These are phyloP conservation scores for Physcia stellaris DNA, from an alignment of 495 filamentous ascomycete genomes.

Conservation along the genomic window DNA sequence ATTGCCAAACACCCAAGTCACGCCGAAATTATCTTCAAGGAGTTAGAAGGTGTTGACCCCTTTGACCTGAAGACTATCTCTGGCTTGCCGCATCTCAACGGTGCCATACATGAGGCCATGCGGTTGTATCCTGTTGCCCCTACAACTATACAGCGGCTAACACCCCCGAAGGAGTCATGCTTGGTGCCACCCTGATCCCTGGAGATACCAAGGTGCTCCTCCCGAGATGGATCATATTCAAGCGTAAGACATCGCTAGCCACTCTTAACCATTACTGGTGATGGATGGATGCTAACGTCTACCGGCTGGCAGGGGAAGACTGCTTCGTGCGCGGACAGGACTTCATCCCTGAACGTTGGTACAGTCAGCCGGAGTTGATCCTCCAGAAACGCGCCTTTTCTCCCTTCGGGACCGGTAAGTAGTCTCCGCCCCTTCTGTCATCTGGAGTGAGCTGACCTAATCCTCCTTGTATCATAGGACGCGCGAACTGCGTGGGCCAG, in stretches of 20 bases:
- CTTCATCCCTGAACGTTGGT: constrained; percentile 41
- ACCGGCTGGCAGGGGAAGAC: too few relatives aligned
- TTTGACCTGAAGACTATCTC: neutral
- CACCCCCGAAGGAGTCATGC: constrained; percentile 14
- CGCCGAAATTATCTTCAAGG: constrained; percentile 10
- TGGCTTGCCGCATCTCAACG: constrained; percentile 23
- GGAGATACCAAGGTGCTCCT: constrained; percentile 20
- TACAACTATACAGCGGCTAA: constrained; percentile 13
- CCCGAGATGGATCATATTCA: constrained; percentile 24
- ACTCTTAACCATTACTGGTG: too few relatives aligned
- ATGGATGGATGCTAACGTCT: too few relatives aligned
- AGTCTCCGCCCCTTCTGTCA: too few relatives aligned
- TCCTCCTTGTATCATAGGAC: constrained; percentile 30
- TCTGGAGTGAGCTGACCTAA: too few relatives aligned
- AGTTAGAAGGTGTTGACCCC: constrained; percentile 4
- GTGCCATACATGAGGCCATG: constrained; percentile 38
- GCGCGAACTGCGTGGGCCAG: constrained; percentile 36
- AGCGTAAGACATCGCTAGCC: too few relatives aligned
- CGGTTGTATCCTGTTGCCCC: constrained; percentile 24
- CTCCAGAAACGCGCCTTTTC: constrained; percentile 30
- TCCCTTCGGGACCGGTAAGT: too few relatives aligned
- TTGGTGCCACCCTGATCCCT: constrained; percentile 20
- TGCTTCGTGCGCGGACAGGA: constrained; percentile 22
- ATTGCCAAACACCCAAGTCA: constrained; percentile 19
- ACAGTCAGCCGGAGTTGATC: constrained; percentile 26